Base-by-base conservation (phyloP, 225 moss, liverwort and hornwort genomes). In the Neckera pumila region DNA sequence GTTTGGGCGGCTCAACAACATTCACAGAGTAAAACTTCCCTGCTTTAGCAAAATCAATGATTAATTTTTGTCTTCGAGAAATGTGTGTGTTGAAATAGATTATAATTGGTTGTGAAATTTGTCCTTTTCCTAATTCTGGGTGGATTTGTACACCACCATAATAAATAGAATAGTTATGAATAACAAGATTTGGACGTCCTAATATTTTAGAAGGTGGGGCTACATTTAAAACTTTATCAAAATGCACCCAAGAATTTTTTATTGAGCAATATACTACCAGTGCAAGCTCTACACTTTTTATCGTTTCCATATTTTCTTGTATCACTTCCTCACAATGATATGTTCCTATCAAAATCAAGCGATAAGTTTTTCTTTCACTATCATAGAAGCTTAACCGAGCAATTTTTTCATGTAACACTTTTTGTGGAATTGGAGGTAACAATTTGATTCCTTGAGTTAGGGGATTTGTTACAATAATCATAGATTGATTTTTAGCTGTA, bases 381-480 rank as follows among this genome's bases (percentile, higher is more conserved):
- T 73, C 51, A 64, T 85, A 45, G 45, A 82, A 90, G 2, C 6
- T 70, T 45, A 90, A 79, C 2, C 30, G 71, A 58, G 83, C 89
- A 83, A 59, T 12, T 65, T 64, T 89, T 33, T 59, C 18, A 5
- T 56, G 63, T 71, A 91, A 63, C 13, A 83, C 31, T 89, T 79
- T 86, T 71, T 83, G 5, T 45, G 86, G 91, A 47, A 91, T 91
- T 89, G 86, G 86, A 33, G 86, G 91, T 63, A 91, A 45, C 34
- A 72, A 58, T 49, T 89, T 91, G 9, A 66, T 86, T 43, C 17
- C 84, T 17, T 65, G 79, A 59, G 89, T 86, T 53, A 86, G 86
- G 2, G 89, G 89, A 15, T 91, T 91, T 80, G 89, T 91, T 11
- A 89, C 84, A 54, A 91, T 76, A 40, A 86, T 86, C 47, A 83